Conservation (phyloP, 257 asterid species). For the Solanum clarkiae region DNA sequence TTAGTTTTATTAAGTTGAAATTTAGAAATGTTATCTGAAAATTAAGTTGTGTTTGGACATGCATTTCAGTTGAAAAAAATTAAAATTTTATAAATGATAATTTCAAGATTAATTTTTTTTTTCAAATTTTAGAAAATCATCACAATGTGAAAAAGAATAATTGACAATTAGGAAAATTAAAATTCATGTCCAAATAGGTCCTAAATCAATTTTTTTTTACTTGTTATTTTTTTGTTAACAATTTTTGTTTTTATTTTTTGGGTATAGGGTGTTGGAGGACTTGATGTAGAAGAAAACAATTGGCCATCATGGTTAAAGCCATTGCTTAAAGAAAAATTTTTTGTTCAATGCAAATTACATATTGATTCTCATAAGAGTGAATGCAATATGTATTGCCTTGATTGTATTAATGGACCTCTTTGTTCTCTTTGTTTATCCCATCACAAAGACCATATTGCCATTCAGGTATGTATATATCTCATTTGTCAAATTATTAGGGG, state of each 20-base stretch:
- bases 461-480: conserved; percentile 37
- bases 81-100: not conserved
- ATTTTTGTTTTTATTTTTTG: not conserved
- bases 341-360: conserved; percentile 71
- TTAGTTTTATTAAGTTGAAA: not conserved
- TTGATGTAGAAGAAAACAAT: conserved; percentile 49
- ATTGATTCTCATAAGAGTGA: conserved; percentile 81
- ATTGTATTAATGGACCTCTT: conserved; percentile 57
- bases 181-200: not conserved
- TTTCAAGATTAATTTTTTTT: not conserved
- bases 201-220: not conserved
- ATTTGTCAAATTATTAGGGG: not conserved
- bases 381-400: conserved; percentile 90
- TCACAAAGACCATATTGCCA: conserved; percentile 62
- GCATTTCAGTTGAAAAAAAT: not conserved
- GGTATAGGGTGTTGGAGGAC: conserved; percentile 45
- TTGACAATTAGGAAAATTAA: no score
- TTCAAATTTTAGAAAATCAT: not conserved
- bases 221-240: not conserved
- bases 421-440: conserved; percentile 63
- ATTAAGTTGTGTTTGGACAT: not conserved
- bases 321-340: conserved; percentile 53
- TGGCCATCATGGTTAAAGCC: conserved; percentile 86
- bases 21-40: not conserved
- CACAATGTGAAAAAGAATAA: no score